Conservation (phyloP, 345 rosid genomes). For the Dimocarpus longan region DNA sequence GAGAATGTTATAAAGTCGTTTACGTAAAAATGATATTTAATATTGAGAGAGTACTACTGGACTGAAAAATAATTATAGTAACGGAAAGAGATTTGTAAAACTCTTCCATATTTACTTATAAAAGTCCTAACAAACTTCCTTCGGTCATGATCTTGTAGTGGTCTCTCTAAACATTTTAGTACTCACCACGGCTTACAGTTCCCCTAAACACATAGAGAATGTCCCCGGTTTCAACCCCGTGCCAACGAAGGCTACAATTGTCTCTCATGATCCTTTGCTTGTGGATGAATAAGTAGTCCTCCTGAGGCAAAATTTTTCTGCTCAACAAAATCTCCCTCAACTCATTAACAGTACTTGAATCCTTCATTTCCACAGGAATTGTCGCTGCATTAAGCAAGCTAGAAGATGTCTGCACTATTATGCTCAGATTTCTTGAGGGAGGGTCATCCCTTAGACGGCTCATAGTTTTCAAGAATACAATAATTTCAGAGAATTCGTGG, state of each 20-base stretch:
- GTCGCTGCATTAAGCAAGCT: conserved; percentile 63
- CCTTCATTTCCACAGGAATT: conserved; percentile 70
- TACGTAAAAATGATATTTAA: background rate
- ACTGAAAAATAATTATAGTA: background rate
- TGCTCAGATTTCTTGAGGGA: conserved; percentile 39
- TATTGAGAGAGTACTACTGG: background rate
- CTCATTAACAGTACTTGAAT: conserved; percentile 59
- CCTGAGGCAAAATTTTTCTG: conserved; percentile 54
- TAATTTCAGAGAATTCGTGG: conserved; percentile 57
- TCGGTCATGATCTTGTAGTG: background rate
- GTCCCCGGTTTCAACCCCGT: conserved; percentile 75
- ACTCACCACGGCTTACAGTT: conserved; percentile 45
- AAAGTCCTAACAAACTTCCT: background rate
- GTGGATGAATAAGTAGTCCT: conserved; percentile 81
- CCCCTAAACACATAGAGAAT: conserved; percentile 75
- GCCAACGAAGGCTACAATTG: conserved; percentile 74
- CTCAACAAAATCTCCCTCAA: conserved; percentile 52
- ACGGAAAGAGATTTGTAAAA: too few species aligned
- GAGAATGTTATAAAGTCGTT: too few species aligned
- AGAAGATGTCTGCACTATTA: conserved; percentile 74
- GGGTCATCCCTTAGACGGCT: conserved; percentile 45
- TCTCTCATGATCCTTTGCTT: conserved; percentile 83
- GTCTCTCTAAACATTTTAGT: conserved; percentile 17
- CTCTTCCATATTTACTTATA: background rate
- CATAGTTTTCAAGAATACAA: conserved; percentile 53